Evolutionary conservation across 208 protist species (phyloP).

Genomic region (Acanthamoeba polyphaga): DNA sequence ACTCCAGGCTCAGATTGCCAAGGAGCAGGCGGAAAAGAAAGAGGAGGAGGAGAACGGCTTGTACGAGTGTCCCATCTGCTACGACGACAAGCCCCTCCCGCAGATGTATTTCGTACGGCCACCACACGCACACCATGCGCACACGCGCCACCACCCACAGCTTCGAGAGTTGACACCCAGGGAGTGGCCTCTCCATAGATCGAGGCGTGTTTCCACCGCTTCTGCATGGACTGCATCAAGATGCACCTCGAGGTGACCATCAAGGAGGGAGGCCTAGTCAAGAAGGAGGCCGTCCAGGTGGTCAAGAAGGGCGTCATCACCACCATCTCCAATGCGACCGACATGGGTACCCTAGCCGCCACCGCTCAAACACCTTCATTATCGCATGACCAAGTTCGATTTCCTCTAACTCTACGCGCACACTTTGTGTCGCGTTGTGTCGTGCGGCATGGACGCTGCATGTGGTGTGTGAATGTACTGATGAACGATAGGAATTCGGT

Average conservation of each 20-base stretch:
- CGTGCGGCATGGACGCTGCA: not conserved
- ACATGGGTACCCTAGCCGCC: not conserved
- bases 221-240: slow-evolving; percentile 17
- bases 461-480: not conserved
- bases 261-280: not conserved
- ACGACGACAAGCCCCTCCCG: not conserved
- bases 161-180: not conserved
- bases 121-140: not conserved
- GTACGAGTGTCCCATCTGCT: slow-evolving; percentile 13
- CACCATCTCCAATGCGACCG: not conserved
- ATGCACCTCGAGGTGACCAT: slow-evolving; percentile 6
- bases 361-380: too few relatives aligned
- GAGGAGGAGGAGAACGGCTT: not conserved
- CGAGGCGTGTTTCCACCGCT: not conserved
- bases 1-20: not conserved
- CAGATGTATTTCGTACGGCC: not conserved
- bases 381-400: too few relatives aligned
- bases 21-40: not conserved
- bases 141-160: not conserved
- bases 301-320: not conserved
- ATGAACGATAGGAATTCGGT: not conserved
- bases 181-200: not conserved
- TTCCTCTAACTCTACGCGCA: too few relatives aligned
- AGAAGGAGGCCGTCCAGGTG: not conserved
- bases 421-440: too few relatives aligned